A percentile compares a stretch with the other conserved stretches of the same genome.
Evolutionary conservation across 306 rosid species (phyloP).

Genomic region (Fragaria ananassa): DNA sequence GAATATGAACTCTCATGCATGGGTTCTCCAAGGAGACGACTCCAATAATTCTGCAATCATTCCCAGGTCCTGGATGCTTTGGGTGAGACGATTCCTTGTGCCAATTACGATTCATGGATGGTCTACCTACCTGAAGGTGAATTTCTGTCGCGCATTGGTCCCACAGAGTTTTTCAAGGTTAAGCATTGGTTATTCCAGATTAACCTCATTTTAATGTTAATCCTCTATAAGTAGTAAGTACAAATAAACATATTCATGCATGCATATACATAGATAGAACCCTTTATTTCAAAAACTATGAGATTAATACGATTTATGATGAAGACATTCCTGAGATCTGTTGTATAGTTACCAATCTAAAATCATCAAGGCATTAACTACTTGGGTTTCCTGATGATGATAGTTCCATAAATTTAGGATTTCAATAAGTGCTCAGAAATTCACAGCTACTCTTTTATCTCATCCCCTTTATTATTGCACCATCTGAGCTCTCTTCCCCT

Average conservation of each 20-base stretch:
- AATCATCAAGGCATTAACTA: not conserved
- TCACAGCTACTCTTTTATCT: not conserved
- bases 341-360: not conserved
- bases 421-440: not conserved
- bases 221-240: not conserved
- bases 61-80: slow-evolving; percentile 79
- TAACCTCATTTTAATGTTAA: not conserved
- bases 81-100: slow-evolving; percentile 79
- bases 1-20: not conserved
- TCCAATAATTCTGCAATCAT: not conserved
- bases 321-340: not conserved
- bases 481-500: not conserved
- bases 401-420: not conserved
- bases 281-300: not conserved
- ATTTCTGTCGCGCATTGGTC: slow-evolving; percentile 90
- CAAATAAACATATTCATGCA: not conserved
- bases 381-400: not conserved
- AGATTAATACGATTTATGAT: not conserved
- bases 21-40: not conserved
- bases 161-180: slow-evolving; percentile 77
- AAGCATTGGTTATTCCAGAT: not conserved
- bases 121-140: slow-evolving; percentile 86
- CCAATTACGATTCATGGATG: slow-evolving; percentile 90
- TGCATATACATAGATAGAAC: not conserved
- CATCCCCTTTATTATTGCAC: not conserved